phyloP scores from a whole-genome alignment of 495 filamentous ascomycete species.

The Poronia punctata region DNA sequence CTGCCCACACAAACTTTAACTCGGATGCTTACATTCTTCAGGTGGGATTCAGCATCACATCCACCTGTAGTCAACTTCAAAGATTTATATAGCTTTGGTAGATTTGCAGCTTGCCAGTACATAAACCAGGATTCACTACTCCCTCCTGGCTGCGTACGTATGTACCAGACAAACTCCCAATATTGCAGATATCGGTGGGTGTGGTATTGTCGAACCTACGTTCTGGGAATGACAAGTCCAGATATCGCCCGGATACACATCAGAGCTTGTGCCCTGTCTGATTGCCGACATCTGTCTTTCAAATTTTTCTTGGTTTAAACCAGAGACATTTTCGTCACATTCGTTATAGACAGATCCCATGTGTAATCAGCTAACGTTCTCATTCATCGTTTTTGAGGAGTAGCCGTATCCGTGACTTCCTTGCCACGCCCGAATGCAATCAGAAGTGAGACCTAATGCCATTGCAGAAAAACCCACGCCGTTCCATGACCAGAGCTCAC shows the following conservation, averaged over 20 bases:
- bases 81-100: too few relatives aligned
- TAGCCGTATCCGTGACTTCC: slow-evolving; percentile 41
- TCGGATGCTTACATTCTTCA: too few relatives aligned
- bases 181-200: too few relatives aligned
- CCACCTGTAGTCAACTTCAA: too few relatives aligned
- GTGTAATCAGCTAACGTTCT: slow-evolving; percentile 24
- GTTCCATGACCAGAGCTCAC: slow-evolving; percentile 33
- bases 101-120: too few relatives aligned
- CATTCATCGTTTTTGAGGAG: slow-evolving; percentile 30
- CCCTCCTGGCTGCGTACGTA: too few relatives aligned
- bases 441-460: slow-evolving; percentile 47
- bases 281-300: neutral
- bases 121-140: too few relatives aligned
- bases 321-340: slow-evolving; percentile 1
- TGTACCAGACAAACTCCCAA: too few relatives aligned
- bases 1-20: too few relatives aligned
- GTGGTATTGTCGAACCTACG: too few relatives aligned
- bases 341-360: slow-evolving; percentile 9
- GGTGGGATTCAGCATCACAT: too few relatives aligned
- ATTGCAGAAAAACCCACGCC: slow-evolving; percentile 45
- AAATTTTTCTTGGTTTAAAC: neutral
- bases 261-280: neutral
- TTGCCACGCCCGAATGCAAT: slow-evolving; percentile 54
- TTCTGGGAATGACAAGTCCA: neutral
- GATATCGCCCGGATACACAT: neutral